A percentile compares a stretch with the other conserved stretches of the same genome.
Conservation (phyloP, 495 filamentous ascomycete species). For the Lasiosphaeris hirsuta region DNA sequence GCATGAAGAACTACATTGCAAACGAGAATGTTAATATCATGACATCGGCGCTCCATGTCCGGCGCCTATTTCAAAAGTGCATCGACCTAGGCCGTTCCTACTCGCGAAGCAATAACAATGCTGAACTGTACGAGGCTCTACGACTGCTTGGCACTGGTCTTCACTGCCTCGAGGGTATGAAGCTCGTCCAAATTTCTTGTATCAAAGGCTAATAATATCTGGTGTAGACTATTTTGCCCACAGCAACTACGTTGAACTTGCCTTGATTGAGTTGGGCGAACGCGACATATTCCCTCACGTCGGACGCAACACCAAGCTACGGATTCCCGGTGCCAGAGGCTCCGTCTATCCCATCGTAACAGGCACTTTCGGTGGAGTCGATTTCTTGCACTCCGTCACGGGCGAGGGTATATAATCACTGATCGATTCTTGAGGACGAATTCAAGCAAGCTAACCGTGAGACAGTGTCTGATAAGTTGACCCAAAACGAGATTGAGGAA, state of each 20-base stretch:
- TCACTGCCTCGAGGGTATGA: slow-evolving; percentile 76
- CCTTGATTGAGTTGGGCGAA: slow-evolving; percentile 81
- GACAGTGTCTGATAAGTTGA: slow-evolving; percentile 76
- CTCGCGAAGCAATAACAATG: slow-evolving; percentile 55
- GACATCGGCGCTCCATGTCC: slow-evolving; percentile 71
- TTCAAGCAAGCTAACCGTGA: slow-evolving; percentile 3
- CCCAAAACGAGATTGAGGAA: slow-evolving; percentile 78
- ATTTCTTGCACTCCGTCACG: slow-evolving; percentile 80
- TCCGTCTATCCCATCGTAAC: slow-evolving; percentile 77
- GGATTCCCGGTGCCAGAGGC: slow-evolving; percentile 59
- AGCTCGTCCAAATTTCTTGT: neutral
- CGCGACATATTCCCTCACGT: slow-evolving; percentile 78
- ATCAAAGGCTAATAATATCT: neutral
- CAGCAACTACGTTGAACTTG: slow-evolving; percentile 85
- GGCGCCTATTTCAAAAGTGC: slow-evolving; percentile 64
- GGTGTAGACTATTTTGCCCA: slow-evolving; percentile 75
- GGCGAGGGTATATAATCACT: slow-evolving; percentile 55
- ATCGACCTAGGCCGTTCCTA: slow-evolving; percentile 74
- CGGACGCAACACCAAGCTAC: slow-evolving; percentile 63
- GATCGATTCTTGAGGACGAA: neutral
- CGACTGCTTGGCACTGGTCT: slow-evolving; percentile 80
- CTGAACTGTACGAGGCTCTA: slow-evolving; percentile 79
- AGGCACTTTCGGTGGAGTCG: slow-evolving; percentile 88
- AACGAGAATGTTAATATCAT: slow-evolving; percentile 71
- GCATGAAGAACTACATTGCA: slow-evolving; percentile 89